Conservation (phyloP, 306 rosid genomes). For the Herpetospermum pedunculosum region DNA sequence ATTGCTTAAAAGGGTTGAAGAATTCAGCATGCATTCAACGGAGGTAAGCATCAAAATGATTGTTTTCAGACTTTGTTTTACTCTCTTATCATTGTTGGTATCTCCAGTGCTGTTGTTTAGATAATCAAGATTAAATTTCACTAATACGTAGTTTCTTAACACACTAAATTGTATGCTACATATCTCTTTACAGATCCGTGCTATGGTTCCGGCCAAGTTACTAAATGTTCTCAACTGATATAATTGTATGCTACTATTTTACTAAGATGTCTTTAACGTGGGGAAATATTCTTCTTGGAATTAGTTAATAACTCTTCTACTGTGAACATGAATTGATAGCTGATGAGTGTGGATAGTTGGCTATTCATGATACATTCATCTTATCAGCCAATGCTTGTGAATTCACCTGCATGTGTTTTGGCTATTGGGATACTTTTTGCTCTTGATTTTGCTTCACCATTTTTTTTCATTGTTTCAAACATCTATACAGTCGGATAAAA, state of each 20-base stretch:
- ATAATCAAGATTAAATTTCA: neutral
- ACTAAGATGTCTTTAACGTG: neutral
- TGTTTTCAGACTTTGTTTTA: neutral
- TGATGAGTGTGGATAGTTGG: neutral
- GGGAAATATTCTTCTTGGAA: neutral
- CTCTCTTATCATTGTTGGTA: neutral
- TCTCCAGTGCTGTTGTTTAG: neutral
- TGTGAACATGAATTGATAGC: neutral
- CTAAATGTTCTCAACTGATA: neutral
- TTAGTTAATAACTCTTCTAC: neutral
- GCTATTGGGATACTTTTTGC: neutral
- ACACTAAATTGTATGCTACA: neutral
- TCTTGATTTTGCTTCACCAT: neutral
- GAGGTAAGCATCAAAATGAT: conserved; percentile 37
- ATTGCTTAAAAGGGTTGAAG: conserved; percentile 57
- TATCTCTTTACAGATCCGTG: neutral
- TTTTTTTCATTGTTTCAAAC: neutral
- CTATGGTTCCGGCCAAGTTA: neutral
- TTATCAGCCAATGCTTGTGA: neutral
- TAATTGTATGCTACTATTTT: neutral
- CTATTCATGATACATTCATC: neutral
- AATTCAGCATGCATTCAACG: conserved; percentile 78
- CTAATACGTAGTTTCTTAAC: neutral
- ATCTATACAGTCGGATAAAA: neutral
- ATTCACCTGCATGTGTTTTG: neutral